A percentile compares a stretch with the other conserved stretches of the same genome.
phyloP scores from a whole-genome alignment of 2,329 filamentous ascomycete genomes.

The Lachnellula subtilissima region DNA sequence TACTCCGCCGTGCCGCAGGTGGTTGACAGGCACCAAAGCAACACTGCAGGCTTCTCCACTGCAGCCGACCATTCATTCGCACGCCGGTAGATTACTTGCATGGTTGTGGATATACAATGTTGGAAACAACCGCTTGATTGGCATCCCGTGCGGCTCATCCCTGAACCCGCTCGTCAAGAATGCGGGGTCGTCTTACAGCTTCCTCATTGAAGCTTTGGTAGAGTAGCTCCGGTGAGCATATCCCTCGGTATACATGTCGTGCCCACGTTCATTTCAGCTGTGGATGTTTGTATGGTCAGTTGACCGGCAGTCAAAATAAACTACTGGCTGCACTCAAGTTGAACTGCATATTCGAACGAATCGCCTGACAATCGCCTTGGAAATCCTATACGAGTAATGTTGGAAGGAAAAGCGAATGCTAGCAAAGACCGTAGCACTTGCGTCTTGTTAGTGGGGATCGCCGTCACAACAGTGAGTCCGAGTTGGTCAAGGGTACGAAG shows the following conservation, averaged over 20 bases:
- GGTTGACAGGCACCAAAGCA: neutral
- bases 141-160: neutral
- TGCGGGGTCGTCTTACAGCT: conserved; percentile 6
- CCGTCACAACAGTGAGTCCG: no score
- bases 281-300: conserved; percentile 2
- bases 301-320: conserved; percentile 3
- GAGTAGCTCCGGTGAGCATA: neutral
- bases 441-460: no score
- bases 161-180: neutral
- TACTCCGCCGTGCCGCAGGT: neutral
- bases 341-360: no score
- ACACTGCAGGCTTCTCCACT: neutral
- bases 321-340: neutral
- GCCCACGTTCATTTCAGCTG: neutral
- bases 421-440: no score
- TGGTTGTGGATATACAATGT: conserved; percentile 8
- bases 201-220: conserved; percentile 11
- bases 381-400: no score
- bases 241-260: neutral
- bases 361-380: no score
- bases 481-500: neutral
- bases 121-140: conserved; percentile 14
- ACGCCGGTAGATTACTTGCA: neutral
- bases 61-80: neutral
- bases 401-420: no score